A percentile compares a stretch with the other conserved stretches of the same genome.
Evolutionary conservation across 179 eudicot genomes (phyloP).

Genomic region (Beta macrorhiza): DNA sequence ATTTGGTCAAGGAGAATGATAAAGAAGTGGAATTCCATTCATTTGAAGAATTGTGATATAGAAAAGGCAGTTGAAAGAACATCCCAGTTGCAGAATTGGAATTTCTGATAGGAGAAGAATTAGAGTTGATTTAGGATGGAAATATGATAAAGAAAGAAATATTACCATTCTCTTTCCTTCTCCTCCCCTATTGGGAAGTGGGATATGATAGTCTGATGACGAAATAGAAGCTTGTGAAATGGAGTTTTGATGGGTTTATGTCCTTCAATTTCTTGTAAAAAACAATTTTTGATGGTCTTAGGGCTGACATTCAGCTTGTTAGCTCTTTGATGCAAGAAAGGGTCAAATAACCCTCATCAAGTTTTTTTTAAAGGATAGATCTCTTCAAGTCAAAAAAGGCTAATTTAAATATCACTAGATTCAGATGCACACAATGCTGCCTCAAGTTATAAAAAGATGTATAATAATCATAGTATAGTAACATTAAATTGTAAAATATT

Average conservation of each 20-base stretch:
- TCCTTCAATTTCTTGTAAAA: background rate
- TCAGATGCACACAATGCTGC: too few species aligned
- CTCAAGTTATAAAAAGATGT: too few species aligned
- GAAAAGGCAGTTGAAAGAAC: background rate
- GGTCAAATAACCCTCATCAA: conserved; percentile 18
- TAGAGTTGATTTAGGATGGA: background rate
- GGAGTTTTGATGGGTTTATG: background rate
- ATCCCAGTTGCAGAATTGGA: conserved; percentile 8
- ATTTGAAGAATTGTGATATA: background rate
- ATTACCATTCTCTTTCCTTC: background rate
- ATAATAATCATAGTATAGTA: too few species aligned
- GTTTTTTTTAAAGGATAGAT: background rate
- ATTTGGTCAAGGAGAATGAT: background rate
- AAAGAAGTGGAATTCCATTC: conserved; percentile 19
- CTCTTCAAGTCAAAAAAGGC: conserved; percentile 24
- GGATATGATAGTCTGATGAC: conserved; percentile 13
- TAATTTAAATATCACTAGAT: conserved; percentile 1
- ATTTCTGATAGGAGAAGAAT: conserved; percentile 1
- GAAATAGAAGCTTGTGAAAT: conserved; percentile 17
- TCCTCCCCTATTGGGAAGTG: conserved; percentile 8
- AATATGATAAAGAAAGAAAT: conserved; percentile 15
- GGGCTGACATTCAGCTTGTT: conserved; percentile 2
- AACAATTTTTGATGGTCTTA: background rate
- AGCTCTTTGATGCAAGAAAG: conserved; percentile 30
- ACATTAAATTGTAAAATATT: too few species aligned